Conservation (phyloP, 148 eudicot species). For the Chenopodium suecicum region DNA sequence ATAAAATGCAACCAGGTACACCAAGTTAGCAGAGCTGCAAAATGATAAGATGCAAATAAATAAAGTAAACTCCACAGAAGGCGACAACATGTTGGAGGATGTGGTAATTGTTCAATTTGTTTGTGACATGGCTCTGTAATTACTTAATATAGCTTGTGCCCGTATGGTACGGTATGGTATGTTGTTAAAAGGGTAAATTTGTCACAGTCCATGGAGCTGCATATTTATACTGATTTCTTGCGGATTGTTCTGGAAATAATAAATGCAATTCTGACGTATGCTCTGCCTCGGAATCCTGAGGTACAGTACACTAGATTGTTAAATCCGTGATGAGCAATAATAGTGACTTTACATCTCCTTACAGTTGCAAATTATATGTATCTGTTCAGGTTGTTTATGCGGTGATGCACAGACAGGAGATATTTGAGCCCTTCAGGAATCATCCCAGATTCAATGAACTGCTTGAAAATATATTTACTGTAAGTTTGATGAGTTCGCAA, state of each 20-base stretch:
- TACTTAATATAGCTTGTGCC: slow-evolving; percentile 2
- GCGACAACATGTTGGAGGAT: slow-evolving; percentile 53
- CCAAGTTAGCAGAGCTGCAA: slow-evolving; percentile 76
- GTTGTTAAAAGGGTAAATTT: slow-evolving; percentile 15
- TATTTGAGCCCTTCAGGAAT: slow-evolving; percentile 82
- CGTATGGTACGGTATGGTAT: neutral
- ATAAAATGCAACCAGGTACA: slow-evolving; percentile 49
- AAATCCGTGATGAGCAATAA: neutral
- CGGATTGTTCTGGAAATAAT: slow-evolving; percentile 87
- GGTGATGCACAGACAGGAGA: slow-evolving; percentile 93
- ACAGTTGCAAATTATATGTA: neutral
- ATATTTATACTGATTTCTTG: slow-evolving; percentile 86
- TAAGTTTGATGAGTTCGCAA: slow-evolving; percentile 34
- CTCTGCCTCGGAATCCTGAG: slow-evolving; percentile 96
- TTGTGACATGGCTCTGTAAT: neutral
- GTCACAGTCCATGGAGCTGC: slow-evolving; percentile 81
- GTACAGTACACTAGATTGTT: slow-evolving; percentile 34
- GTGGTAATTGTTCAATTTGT: slow-evolving; percentile 25
- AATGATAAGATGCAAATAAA: slow-evolving; percentile 49
- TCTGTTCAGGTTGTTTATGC: slow-evolving; percentile 86
- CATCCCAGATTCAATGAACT: slow-evolving; percentile 90
- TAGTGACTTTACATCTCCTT: neutral
- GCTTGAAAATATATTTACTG: slow-evolving; percentile 87
- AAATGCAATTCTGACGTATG: slow-evolving; percentile 82
- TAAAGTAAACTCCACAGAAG: slow-evolving; percentile 46